These are phyloP conservation scores for Tieghemiomyces parasiticus DNA, from an alignment of 192 early-diverging fungal species.

Conservation along the genomic window DNA sequence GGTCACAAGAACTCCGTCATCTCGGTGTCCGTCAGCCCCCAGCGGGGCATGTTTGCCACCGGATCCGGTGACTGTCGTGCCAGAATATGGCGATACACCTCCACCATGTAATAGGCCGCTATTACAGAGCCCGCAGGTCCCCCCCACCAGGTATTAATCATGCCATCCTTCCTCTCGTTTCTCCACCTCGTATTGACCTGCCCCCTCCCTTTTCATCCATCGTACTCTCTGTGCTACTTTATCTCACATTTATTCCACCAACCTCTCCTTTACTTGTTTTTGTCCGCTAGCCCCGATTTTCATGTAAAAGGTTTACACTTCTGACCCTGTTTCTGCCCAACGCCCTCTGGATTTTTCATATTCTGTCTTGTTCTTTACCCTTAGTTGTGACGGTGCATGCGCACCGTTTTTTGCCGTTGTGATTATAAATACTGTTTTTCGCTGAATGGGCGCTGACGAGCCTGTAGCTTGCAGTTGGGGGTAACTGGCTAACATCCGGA, in stretches of 20 bases:
- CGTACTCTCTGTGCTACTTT: neutral
- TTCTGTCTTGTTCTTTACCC: too few relatives aligned
- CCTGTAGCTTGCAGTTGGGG: too few relatives aligned
- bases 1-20: conserved; percentile 99
- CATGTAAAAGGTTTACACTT: too few relatives aligned
- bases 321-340: too few relatives aligned
- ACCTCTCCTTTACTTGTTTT: neutral
- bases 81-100: conserved; percentile 80
- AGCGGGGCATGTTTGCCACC: conserved; percentile 82
- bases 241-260: neutral
- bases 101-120: conserved; percentile 11
- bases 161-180: neutral
- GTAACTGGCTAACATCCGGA: too few relatives aligned
- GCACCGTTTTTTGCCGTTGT: too few relatives aligned
- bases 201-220: neutral
- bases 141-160: neutral
- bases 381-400: too few relatives aligned
- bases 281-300: too few relatives aligned
- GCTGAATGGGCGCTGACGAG: too few relatives aligned
- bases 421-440: too few relatives aligned
- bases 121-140: neutral
- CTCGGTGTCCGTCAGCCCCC: conserved; percentile 69
- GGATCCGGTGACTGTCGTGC: conserved; percentile 89
- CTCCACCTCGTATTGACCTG: neutral
- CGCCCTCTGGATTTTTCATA: too few relatives aligned